Evolutionary conservation across 2,329 filamentous ascomycete genomes (phyloP), one percentile per base, ranked within the genome.

Genomic region (Trichoderma harzianum): DNA sequence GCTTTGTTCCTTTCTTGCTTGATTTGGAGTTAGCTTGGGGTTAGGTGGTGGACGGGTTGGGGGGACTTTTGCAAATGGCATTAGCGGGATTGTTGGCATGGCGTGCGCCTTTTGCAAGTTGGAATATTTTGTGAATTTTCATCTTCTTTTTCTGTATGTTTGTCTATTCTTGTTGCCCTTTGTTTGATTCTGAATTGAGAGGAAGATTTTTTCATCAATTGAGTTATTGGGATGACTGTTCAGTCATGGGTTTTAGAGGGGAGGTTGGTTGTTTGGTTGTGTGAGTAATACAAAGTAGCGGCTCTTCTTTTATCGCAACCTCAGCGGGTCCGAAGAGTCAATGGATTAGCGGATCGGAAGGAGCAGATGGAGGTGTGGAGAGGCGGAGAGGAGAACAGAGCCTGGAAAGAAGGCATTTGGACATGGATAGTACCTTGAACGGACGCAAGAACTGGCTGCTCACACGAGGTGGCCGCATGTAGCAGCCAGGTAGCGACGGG

Each of bases 341-440:
- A 51, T 43, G 60, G 34, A 18, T 28, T 57, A 57, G 66, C 66
- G 55, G 30, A 51, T 24, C 66, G 55, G 66, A 61, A 26, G 39
- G 39, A 69, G 39, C 66, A 43, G 24, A 30, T 53, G 66, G 66
- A 61, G 66, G 43, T 26, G 60, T 63, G 36, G 66, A 28, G 55
- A 51, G 57, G 55, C 24, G 51, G 36, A 47, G 66, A 69, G 39
- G 36, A 60, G 55, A 43, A 11, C 0, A 21, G 30, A 69, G 36
- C 21, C 47, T 21, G 24, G 24, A 55, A 51, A 32, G 30, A 24
- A 53, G 21, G 21, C 30, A 36, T 12, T 36, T n/a, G 12, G 36
- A 68, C 65, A 39, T 43, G 34, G 34, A n/a, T 18, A 32, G n/a
- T 68, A 68, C 65, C 53, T 12, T 18, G 21, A 2, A 1, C 28